Conservation (phyloP, 2,329 filamentous ascomycete genomes). For the Chaetomium sp. region DNA sequence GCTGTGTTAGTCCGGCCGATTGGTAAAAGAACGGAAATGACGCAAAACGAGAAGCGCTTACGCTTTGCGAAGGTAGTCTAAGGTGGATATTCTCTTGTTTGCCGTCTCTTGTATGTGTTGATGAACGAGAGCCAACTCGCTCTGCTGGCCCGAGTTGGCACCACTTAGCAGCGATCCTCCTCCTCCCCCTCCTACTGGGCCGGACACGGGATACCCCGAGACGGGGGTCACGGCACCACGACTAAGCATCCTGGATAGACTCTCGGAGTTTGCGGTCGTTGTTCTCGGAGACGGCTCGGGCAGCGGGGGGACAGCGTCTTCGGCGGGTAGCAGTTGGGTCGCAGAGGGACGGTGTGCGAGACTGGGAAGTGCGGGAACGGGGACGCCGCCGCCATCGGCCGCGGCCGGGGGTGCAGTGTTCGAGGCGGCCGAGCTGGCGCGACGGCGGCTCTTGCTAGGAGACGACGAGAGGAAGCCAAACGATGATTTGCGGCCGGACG, state of each 20-base stretch:
- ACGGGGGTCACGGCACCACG: conserved; percentile 34
- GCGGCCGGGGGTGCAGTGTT: conserved; percentile 15
- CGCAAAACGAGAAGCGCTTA: conserved; percentile 38
- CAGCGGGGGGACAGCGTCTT: conserved; percentile 44
- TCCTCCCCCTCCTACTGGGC: conserved; percentile 27
- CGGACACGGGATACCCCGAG: conserved; percentile 23
- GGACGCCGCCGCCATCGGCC: conserved; percentile 20
- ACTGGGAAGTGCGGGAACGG: background rate
- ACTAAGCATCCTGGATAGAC: conserved; percentile 39
- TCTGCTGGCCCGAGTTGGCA: conserved; percentile 31
- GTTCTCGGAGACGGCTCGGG: conserved; percentile 35
- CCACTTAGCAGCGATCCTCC: conserved; percentile 18
- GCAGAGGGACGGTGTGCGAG: conserved; percentile 4
- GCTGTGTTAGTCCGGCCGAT: background rate
- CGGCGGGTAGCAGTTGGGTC: conserved; percentile 18
- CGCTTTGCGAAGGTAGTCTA: conserved; percentile 91
- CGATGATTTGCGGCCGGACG: conserved; percentile 43
- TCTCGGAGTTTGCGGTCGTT: conserved; percentile 26
- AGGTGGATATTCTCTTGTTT: conserved; percentile 85
- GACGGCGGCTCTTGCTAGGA: conserved; percentile 29
- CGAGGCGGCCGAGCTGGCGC: conserved; percentile 39
- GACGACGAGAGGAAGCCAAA: conserved; percentile 41
- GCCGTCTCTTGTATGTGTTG: conserved; percentile 75
- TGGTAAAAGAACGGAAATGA: background rate
- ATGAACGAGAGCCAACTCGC: conserved; percentile 45